Evolutionary conservation across 2,329 filamentous ascomycete genomes (phyloP), one percentile per base, ranked within the genome.

Genomic region (Zymoseptoria ardabiliae): DNA sequence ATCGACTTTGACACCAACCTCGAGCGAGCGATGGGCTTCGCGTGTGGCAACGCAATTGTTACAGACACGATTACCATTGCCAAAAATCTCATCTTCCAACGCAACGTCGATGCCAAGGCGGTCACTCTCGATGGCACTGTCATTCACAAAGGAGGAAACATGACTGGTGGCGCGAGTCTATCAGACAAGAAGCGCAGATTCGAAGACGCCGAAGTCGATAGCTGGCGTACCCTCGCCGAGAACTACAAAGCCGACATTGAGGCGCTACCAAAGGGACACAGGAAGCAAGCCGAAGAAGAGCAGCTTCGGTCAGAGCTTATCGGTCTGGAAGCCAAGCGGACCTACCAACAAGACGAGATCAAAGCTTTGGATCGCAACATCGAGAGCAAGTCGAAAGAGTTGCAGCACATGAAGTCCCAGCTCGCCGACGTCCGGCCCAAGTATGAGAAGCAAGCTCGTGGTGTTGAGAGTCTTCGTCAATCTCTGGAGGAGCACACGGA

Each of bases 121-220:
- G 93, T 99, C 11, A 96, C 92, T 0, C 76, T 97, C 11, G 92
- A 97, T 70, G 94, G 94, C n/a, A 93, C 88, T 57, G 88, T 99
- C 61, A 97, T 99, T 64, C 91, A 96, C 78, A 97, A 97, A 73
- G 91, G 90, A 52, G 94, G 94, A 70, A 82, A 95, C 56, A 97
- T 99, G 88, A 97, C 94, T 54, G 94, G 94, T 80, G 94, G 94
- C 65, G 88, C 91, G 62, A 88, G 91, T 28, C 87, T 86, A 0
- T 85, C 88, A 52, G 83, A 86, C 53, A 90, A 89, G 72, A 85
- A 87, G 57, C 70, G 72, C 10, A 84, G 89, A 56, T 97, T 95
- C 76, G 92, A 96, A 69, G 92, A 97, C 67, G 85, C 88, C 7
- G 91, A 97, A 67, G 85, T 97, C 28, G 90, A 96, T 65, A 90